phyloP scores from a whole-genome alignment of 2,329 filamentous ascomycete genomes.

The Fusarium nanum region DNA sequence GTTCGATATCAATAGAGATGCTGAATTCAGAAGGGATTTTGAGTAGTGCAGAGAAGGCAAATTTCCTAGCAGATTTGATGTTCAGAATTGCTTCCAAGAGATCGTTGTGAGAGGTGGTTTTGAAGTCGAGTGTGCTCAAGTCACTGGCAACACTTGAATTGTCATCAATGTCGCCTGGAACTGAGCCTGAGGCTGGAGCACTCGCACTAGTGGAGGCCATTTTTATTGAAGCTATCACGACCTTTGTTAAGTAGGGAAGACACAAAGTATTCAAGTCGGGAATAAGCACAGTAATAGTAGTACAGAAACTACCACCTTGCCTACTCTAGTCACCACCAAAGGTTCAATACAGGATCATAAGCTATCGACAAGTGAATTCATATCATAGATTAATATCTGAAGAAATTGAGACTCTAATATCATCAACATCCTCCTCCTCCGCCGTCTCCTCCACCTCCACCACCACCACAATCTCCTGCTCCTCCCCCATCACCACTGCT shows the following conservation, averaged over 20 bases:
- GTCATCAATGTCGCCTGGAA: background rate
- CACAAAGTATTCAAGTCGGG: background rate
- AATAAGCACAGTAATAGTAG: background rate
- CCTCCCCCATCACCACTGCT: background rate
- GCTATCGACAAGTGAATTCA: background rate
- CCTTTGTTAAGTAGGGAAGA: background rate
- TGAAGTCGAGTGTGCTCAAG: background rate
- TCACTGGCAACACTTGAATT: background rate
- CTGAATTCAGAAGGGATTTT: background rate
- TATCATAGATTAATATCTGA: background rate
- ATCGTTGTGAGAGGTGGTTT: background rate
- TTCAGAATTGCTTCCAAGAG: constrained; percentile 2
- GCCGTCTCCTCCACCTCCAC: background rate
- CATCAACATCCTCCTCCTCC: background rate
- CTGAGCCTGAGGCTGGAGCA: no score
- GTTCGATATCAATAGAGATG: constrained; percentile 5
- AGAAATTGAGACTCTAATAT: background rate
- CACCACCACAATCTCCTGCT: background rate
- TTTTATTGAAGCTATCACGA: background rate
- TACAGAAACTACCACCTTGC: background rate
- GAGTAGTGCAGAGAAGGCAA: background rate
- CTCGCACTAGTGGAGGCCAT: background rate
- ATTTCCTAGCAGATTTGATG: background rate
- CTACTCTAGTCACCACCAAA: background rate
- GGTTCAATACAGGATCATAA: background rate